A percentile compares a stretch with the other conserved stretches of the same genome.
These are phyloP conservation scores for Dillenia turbinata DNA, from an alignment of 164 flowering plant species.

Conservation along the genomic window DNA sequence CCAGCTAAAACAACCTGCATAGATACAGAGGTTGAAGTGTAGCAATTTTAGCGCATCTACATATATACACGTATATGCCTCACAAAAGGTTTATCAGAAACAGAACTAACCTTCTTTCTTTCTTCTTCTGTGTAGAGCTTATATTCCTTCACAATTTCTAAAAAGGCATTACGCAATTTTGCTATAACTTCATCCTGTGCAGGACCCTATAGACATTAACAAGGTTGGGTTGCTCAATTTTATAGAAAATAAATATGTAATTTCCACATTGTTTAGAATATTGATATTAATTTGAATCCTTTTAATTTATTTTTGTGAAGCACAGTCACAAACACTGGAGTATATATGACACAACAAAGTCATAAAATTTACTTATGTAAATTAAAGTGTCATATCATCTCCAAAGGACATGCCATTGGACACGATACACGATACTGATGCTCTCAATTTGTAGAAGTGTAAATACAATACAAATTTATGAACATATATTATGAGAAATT, in stretches of 20 bases:
- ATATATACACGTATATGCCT: background rate
- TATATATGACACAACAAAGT: too few species aligned
- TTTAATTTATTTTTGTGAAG: too few species aligned
- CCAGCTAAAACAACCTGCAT: slow-evolving; percentile 88
- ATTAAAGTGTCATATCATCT: too few species aligned
- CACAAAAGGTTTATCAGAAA: background rate
- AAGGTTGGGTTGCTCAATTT: background rate
- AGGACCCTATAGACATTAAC: slow-evolving; percentile 58
- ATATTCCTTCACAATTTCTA: slow-evolving; percentile 66
- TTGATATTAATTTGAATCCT: background rate
- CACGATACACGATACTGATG: too few species aligned
- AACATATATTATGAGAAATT: too few species aligned
- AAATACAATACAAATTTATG: too few species aligned
- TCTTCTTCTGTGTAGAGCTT: slow-evolving; percentile 82
- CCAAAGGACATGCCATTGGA: too few species aligned
- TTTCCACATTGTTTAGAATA: background rate
- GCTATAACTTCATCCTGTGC: slow-evolving; percentile 82
- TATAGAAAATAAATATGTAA: background rate
- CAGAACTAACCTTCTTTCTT: slow-evolving; percentile 58
- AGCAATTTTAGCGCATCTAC: slow-evolving; percentile 4
- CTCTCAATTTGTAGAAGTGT: too few species aligned
- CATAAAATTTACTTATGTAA: too few species aligned
- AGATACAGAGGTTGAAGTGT: slow-evolving; percentile 1
- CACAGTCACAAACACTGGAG: too few species aligned
- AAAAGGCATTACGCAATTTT: slow-evolving; percentile 66